Conservation (phyloP, 2,329 filamentous ascomycete genomes). For the Curvularia eragrostidis region DNA sequence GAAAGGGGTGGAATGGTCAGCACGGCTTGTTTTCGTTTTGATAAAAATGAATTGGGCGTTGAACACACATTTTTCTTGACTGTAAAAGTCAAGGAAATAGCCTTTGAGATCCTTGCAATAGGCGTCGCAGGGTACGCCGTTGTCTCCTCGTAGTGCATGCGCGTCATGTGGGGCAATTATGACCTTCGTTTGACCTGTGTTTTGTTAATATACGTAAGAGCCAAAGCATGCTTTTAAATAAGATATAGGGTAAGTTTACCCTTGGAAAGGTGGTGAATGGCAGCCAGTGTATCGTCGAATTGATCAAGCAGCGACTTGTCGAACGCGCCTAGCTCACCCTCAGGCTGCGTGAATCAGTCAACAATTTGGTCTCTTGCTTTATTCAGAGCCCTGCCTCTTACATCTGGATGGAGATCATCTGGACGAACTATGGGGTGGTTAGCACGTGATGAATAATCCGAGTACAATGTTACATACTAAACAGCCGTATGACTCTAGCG, state of each 20-base stretch:
- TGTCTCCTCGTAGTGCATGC: constrained; percentile 41
- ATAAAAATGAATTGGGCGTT: neutral
- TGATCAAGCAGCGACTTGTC: constrained; percentile 43
- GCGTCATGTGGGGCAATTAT: constrained; percentile 47
- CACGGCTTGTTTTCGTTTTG: neutral
- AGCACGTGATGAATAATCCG: no score
- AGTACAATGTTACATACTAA: constrained; percentile 32
- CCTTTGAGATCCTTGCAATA: constrained; percentile 43
- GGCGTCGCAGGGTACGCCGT: constrained; percentile 44
- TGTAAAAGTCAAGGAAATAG: constrained; percentile 48
- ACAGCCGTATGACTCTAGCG: constrained; percentile 43
- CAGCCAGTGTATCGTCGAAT: constrained; percentile 46
- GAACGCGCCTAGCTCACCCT: constrained; percentile 40
- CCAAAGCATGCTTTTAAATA: neutral
- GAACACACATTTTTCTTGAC: constrained; percentile 34
- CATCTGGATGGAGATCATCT: constrained; percentile 39
- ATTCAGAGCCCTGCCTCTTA: constrained; percentile 12
- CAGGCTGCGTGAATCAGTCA: constrained; percentile 28
- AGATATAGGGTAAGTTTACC: constrained; percentile 19
- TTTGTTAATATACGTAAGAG: neutral
- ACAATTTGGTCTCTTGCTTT: neutral
- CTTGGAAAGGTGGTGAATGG: constrained; percentile 45
- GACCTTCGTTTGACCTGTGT: constrained; percentile 43
- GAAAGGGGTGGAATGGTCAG: neutral
- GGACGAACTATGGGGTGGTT: constrained; percentile 29